Evolutionary conservation across 495 filamentous ascomycete genomes (phyloP).

Genomic region (Diplogelasinospora grovesii): DNA sequence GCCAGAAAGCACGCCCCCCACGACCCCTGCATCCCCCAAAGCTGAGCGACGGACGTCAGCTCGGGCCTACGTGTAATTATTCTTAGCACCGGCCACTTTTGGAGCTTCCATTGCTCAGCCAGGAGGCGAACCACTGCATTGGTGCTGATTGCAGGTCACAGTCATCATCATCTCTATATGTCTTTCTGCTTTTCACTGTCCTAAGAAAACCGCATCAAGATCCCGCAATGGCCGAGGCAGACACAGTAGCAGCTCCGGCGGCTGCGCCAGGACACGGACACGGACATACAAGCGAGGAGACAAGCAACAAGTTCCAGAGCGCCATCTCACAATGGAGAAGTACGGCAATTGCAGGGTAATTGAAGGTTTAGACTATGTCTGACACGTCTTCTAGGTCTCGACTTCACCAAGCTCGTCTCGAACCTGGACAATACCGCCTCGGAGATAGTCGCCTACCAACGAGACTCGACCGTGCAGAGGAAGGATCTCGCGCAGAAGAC

Average conservation of each 20-base stretch:
- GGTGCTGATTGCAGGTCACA: too few relatives aligned
- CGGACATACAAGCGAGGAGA: constrained; percentile 41
- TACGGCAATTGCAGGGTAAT: constrained; percentile 41
- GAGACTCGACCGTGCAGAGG: constrained; percentile 84
- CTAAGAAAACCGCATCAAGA: too few relatives aligned
- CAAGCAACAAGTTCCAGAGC: constrained; percentile 85
- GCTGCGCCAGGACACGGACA: too few relatives aligned
- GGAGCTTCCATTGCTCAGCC: too few relatives aligned
- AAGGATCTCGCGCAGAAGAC: constrained; percentile 98
- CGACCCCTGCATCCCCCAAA: too few relatives aligned
- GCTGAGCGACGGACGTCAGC: too few relatives aligned
- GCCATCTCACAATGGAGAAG: constrained; percentile 96
- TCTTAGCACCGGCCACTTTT: too few relatives aligned
- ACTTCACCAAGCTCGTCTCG: constrained; percentile 77
- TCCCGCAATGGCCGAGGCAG: constrained; percentile 30
- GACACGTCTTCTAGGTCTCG: constrained; percentile 57
- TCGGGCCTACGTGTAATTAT: too few relatives aligned
- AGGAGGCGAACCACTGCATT: too few relatives aligned
- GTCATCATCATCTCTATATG: too few relatives aligned
- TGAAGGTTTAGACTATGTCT: constrained; percentile 6
- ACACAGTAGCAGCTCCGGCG: constrained; percentile 15
- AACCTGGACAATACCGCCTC: constrained; percentile 86
- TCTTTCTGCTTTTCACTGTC: too few relatives aligned
- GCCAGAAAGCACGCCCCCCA: too few relatives aligned
- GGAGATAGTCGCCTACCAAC: constrained; percentile 86